These are phyloP conservation scores for Hydrangea macrophylla DNA, from an alignment of 148 eudicot species.

Conservation along the genomic window DNA sequence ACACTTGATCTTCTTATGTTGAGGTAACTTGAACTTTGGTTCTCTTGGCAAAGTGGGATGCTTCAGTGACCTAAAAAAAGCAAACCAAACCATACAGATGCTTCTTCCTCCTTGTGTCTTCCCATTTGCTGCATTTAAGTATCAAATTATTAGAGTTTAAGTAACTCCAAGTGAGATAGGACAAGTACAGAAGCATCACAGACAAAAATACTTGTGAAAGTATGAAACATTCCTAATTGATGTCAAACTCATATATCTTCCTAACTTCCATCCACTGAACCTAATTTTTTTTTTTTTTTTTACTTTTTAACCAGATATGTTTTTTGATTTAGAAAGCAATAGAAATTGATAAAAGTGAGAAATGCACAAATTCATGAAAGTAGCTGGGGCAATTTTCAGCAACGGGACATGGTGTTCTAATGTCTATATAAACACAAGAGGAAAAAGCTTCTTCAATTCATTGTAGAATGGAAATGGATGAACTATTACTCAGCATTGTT, in stretches of 20 bases:
- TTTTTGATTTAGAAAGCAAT: not conserved
- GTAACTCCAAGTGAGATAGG: slow-evolving; percentile 2
- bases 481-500: too few species aligned
- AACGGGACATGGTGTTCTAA: too few species aligned
- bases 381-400: too few species aligned
- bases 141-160: not conserved
- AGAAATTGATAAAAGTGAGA: not conserved
- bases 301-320: not conserved
- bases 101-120: slow-evolving; percentile 77
- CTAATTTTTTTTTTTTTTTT: not conserved
- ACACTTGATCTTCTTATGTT: slow-evolving; percentile 79
- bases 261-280: not conserved
- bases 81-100: not conserved
- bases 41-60: slow-evolving; percentile 77
- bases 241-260: not conserved
- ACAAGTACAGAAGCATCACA: not conserved
- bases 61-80: slow-evolving; percentile 56
- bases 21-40: slow-evolving; percentile 69
- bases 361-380: not conserved
- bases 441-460: too few species aligned
- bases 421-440: too few species aligned
- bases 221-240: not conserved
- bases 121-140: slow-evolving; percentile 67
- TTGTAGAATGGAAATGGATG: too few species aligned
- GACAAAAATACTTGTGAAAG: not conserved